phyloP scores from a whole-genome alignment of 352 stramenopile genomes.

The Achlya hypogyna region DNA sequence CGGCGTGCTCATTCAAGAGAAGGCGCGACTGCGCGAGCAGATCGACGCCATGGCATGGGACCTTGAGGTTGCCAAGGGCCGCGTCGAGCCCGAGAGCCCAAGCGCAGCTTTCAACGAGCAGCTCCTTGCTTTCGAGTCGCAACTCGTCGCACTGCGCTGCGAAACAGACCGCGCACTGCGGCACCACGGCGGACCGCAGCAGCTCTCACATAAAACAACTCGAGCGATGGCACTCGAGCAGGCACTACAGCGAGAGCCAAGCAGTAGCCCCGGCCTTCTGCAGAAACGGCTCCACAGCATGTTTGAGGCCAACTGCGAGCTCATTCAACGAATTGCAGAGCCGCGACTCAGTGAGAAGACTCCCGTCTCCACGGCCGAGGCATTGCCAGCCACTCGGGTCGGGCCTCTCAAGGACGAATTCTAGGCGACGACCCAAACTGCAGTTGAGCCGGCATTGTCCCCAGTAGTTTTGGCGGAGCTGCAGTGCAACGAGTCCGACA shows the following conservation, averaged over 20 bases:
- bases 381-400: too few species aligned
- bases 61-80: neutral
- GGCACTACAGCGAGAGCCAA: neutral
- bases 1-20: constrained; percentile 1
- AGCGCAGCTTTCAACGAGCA: neutral
- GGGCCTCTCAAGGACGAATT: too few species aligned
- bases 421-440: too few species aligned
- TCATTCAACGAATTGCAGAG: neutral
- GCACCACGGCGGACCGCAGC: neutral
- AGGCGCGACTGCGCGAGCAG: constrained; percentile 1
- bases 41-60: constrained; percentile 4
- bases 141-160: neutral
- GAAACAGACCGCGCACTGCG: neutral
- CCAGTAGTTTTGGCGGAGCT: too few species aligned
- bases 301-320: neutral
- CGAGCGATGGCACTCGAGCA: neutral
- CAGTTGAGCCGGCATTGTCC: too few species aligned
- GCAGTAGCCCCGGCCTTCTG: neutral
- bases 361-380: too few species aligned
- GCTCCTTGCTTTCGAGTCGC: neutral
- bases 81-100: neutral
- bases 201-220: neutral
- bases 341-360: neutral
- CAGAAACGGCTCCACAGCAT: neutral
- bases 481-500: too few species aligned